Percentiles rank a stretch among this genome's conserved stretches.
phyloP scores from a whole-genome alignment of 192 early-diverging fungal genomes.

The Coemansia reversa region DNA sequence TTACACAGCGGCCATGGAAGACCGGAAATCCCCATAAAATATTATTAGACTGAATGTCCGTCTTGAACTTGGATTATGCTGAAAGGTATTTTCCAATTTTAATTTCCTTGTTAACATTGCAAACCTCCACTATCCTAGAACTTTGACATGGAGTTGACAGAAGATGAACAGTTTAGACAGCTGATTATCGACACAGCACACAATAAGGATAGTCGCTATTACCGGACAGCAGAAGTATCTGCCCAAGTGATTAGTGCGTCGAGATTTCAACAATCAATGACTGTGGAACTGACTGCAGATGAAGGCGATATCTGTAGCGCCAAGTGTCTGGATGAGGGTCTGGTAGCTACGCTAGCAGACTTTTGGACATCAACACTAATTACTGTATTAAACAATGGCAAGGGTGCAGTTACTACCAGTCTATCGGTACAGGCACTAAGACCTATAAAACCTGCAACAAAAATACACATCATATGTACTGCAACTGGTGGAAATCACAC shows the following conservation, averaged over 20 bases:
- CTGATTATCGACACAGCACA: slow-evolving; percentile 1
- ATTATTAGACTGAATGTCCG: too few relatives aligned
- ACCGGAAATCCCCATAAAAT: neutral
- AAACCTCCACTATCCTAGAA: neutral
- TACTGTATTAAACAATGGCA: slow-evolving; percentile 23
- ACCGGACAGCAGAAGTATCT: slow-evolving; percentile 22
- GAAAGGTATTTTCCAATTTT: neutral
- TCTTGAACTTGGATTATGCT: too few relatives aligned
- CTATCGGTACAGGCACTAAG: slow-evolving; percentile 32
- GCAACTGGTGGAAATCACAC: neutral
- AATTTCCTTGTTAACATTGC: neutral
- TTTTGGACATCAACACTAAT: slow-evolving; percentile 48
- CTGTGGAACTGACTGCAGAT: slow-evolving; percentile 6
- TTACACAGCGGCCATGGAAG: neutral
- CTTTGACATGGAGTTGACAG: neutral
- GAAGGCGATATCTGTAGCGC: slow-evolving; percentile 11
- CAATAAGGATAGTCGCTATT: slow-evolving; percentile 40
- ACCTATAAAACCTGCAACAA: slow-evolving; percentile 1
- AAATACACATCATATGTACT: slow-evolving; percentile 24
- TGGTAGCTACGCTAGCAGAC: slow-evolving; percentile 37
- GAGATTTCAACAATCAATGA: neutral
- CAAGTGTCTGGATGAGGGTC: slow-evolving; percentile 33
- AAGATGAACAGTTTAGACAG: slow-evolving; percentile 12
- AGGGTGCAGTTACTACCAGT: slow-evolving; percentile 37
- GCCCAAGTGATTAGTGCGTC: slow-evolving; percentile 23